Percentiles rank a stretch among this genome's conserved stretches.
These are phyloP conservation scores for Hura crepitans DNA, from an alignment of 441 rosid species.

Conservation along the genomic window DNA sequence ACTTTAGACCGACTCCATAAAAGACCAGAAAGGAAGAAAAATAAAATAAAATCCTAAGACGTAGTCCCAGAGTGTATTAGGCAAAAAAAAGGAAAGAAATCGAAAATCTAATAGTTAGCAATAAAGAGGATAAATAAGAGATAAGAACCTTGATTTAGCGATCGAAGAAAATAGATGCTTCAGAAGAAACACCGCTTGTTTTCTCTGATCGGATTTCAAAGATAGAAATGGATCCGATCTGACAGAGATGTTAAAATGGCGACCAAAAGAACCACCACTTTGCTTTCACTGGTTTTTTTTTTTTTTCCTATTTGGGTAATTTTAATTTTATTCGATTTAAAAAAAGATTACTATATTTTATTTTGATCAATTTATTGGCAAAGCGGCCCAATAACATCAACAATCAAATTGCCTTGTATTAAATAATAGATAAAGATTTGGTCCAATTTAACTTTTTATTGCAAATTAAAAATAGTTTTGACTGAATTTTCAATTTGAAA, in stretches of 20 bases:
- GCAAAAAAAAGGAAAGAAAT: background rate
- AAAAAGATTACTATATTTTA: no score
- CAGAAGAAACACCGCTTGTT: background rate
- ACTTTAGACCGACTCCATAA: background rate
- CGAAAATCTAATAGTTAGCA: background rate
- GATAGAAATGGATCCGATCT: constrained; percentile 10
- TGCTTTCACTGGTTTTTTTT: no score
- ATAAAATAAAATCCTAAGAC: background rate
- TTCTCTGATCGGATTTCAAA: background rate
- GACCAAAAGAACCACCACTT: background rate
- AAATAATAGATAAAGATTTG: no score
- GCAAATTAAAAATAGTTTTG: no score
- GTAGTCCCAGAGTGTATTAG: background rate
- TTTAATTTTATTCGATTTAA: no score
- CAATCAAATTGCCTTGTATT: no score
- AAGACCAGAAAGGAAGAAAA: background rate
- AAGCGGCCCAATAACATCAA: no score
- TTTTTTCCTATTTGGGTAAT: no score
- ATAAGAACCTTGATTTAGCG: constrained; percentile 4
- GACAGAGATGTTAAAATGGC: background rate
- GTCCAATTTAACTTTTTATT: no score
- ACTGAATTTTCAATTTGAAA: no score
- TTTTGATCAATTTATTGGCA: no score
- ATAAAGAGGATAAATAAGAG: no score
- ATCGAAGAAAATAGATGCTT: background rate